Conservation (phyloP, 495 filamentous ascomycete species). For the Penicillium argentinense region DNA sequence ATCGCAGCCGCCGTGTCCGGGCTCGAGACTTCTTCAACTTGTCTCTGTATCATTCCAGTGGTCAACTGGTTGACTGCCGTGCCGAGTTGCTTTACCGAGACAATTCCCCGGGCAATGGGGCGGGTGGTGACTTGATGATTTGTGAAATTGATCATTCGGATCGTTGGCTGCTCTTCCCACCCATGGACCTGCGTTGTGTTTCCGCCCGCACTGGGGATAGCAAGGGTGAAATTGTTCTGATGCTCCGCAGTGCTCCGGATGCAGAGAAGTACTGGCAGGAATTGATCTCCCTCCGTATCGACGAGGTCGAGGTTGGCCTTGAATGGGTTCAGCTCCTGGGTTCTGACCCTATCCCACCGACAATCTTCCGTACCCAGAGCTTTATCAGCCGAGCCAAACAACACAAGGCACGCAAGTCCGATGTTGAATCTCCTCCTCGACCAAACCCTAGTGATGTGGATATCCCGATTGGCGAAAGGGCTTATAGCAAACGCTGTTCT, state of each 20-base stretch:
- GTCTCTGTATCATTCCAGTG: constrained; percentile 82
- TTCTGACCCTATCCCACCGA: constrained; percentile 70
- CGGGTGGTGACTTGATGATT: constrained; percentile 80
- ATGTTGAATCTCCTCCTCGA: constrained; percentile 34
- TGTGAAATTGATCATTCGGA: constrained; percentile 77
- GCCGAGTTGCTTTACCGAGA: constrained; percentile 89
- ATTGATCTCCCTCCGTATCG: constrained; percentile 66
- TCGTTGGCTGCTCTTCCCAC: constrained; percentile 89
- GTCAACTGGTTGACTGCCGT: constrained; percentile 82
- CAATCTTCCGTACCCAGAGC: constrained; percentile 49
- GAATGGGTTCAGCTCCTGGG: constrained; percentile 92
- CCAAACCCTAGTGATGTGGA: constrained; percentile 58
- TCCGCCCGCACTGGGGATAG: constrained; percentile 79
- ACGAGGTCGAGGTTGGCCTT: constrained; percentile 69
- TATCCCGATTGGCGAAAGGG: constrained; percentile 74
- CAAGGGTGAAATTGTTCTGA: constrained; percentile 71
- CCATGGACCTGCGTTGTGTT: constrained; percentile 63
- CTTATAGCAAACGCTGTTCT: constrained; percentile 33
- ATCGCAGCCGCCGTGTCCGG: constrained; percentile 70
- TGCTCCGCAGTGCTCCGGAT: constrained; percentile 62
- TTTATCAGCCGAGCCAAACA: constrained; percentile 49
- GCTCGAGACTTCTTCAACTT: constrained; percentile 89
- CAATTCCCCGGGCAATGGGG: constrained; percentile 55
- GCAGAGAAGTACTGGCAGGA: constrained; percentile 70
- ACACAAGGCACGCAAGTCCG: constrained; percentile 32